phyloP scores from a whole-genome alignment of 306 rosid genomes.

The Medicago truncatula region MtrunA17r5.0-ANR NC_053042.1:6098501-6099000 shows the following conservation, averaged over 20 bases:
- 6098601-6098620: not conserved
- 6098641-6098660: not conserved
- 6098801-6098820: too few relatives aligned
- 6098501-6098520: slow-evolving; percentile 55
- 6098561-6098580: slow-evolving; percentile 32
- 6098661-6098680: not conserved
- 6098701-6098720: not conserved
- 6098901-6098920: too few relatives aligned
- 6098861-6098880: too few relatives aligned
- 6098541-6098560: slow-evolving; percentile 41
- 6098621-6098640: not conserved
- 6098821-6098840: too few relatives aligned
- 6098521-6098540: slow-evolving; percentile 66
- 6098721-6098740: not conserved
- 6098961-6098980: too few relatives aligned
- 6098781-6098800: too few relatives aligned
- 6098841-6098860: too few relatives aligned
- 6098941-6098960: too few relatives aligned
- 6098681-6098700: not conserved
- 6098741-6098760: not conserved
- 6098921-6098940: too few relatives aligned
- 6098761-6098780: too few relatives aligned
- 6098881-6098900: too few relatives aligned
- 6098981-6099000: too few relatives aligned
- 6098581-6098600: not conserved